Evolutionary conservation across 306 rosid species (phyloP).

Genomic region (Inga oerstediana): DNA sequence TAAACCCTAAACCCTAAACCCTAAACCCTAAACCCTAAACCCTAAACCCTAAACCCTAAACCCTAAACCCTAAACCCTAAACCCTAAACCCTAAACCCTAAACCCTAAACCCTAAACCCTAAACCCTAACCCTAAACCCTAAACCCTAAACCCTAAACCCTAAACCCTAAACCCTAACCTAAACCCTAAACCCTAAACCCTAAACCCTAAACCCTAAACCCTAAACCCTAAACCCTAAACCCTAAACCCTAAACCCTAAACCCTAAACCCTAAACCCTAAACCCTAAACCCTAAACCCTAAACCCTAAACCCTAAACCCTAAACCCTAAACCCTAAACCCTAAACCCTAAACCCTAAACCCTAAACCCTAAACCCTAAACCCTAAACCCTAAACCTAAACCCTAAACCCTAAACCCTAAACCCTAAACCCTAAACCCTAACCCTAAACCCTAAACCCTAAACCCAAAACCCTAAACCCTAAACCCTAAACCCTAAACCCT

Average conservation of each 20-base stretch:
- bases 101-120: too few species aligned
- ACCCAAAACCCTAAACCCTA: too few species aligned
- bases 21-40: too few species aligned
- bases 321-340: constrained; percentile 4
- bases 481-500: too few species aligned
- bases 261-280: background rate
- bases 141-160: too few species aligned
- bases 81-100: too few species aligned
- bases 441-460: too few species aligned
- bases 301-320: background rate
- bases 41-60: too few species aligned
- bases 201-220: background rate
- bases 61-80: too few species aligned
- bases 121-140: too few species aligned
- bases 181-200: background rate
- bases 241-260: background rate
- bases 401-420: background rate
- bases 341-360: background rate
- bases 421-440: background rate
- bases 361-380: background rate
- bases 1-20: too few species aligned
- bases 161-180: too few species aligned
- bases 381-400: background rate
- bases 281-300: background rate
- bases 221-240: background rate